Base-by-base conservation (phyloP, 768 basidiomycete species). In the Hericium alpestre region DNA sequence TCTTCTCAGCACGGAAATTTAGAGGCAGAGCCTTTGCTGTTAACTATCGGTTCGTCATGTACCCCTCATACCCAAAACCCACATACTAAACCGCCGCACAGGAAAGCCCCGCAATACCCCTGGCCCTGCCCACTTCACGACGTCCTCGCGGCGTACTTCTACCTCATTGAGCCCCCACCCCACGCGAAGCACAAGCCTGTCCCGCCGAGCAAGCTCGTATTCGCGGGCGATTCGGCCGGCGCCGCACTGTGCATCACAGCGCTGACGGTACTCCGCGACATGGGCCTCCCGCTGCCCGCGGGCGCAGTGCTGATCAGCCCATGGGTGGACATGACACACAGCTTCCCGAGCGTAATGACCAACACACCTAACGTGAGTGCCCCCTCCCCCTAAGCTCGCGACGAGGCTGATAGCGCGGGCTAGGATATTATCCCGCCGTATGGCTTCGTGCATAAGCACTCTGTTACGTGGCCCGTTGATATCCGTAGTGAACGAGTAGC, bases 271-370 rank as follows among this genome's bases (percentile, higher is more conserved):
- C 71, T 92, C 10, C 77, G 90, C 22, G 90, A 93, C 64, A 70
- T 83, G 53, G 83, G 81, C 4, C 64, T 87, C 8, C 82, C 86
- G 1, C 71, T 81, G 64, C 88, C 90, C 3, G 83, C 87, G 1
- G 90, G 88, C 1, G 87, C 83, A 0, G 80, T 88, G 3, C 72
- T 91, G 22, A 87, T 91, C 61, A 86, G 83, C 56, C 90, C 90
- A 2, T 91, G 90, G 83, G 81, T 86, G 12, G 89, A 92, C 66
- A 72, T 93, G n/a, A 91, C 88, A 0, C 90, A 92, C 64, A 86
- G 81, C 53, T 90, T 93, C 65, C 86, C 87, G 0, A 84, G 82
- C 62, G 81, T 89, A 40, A 77, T 88, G 72, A 61, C 76, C 47
- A 90, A 92, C 65, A 77, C 76, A 0, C 71, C 71, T 6, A 84